Conservation (phyloP, 2,329 filamentous ascomycete species). For the Fusarium brachygibbosum region DNA sequence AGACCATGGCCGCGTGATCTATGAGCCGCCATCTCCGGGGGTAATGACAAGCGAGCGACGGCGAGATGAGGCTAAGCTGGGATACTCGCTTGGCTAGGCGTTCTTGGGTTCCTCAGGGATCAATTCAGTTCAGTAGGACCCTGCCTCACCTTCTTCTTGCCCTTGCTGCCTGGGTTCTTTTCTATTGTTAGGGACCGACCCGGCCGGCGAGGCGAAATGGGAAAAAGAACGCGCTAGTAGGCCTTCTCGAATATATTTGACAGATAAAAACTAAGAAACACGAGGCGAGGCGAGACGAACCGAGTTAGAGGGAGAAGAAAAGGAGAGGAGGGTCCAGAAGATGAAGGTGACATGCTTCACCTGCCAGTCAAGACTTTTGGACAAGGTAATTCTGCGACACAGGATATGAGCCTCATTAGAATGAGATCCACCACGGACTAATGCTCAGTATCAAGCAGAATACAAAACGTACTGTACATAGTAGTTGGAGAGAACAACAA, state of each 20-base stretch:
- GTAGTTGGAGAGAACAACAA: neutral
- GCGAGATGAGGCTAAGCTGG: conserved; percentile 44
- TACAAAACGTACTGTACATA: neutral
- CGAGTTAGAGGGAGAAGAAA: conserved; percentile 11
- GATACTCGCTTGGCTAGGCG: conserved; percentile 24
- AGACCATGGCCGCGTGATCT: conserved; percentile 42
- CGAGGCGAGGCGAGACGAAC: conserved; percentile 4
- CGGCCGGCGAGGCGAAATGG: conserved; percentile 26
- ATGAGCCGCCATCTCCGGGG: conserved; percentile 49
- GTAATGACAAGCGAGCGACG: conserved; percentile 35
- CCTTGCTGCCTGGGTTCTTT: neutral
- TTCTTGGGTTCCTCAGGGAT: conserved; percentile 24
- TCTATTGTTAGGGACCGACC: neutral
- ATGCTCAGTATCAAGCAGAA: neutral
- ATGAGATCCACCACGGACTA: conserved; percentile 17
- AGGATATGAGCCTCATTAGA: conserved; percentile 21
- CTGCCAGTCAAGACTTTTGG: conserved; percentile 8
- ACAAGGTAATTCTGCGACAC: conserved; percentile 8
- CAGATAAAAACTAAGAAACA: conserved; percentile 2
- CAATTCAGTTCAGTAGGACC: conserved; percentile 1
- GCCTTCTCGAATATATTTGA: conserved; percentile 35
- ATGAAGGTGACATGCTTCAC: conserved; percentile 13
- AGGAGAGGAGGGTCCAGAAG: conserved; percentile 24
- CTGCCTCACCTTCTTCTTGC: neutral
- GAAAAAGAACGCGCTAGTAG: conserved; percentile 16